A percentile compares a stretch with the other conserved stretches of the same genome.
Conservation (phyloP, 1,284 basidiomycete species). For the Boletus holoroseus region DNA sequence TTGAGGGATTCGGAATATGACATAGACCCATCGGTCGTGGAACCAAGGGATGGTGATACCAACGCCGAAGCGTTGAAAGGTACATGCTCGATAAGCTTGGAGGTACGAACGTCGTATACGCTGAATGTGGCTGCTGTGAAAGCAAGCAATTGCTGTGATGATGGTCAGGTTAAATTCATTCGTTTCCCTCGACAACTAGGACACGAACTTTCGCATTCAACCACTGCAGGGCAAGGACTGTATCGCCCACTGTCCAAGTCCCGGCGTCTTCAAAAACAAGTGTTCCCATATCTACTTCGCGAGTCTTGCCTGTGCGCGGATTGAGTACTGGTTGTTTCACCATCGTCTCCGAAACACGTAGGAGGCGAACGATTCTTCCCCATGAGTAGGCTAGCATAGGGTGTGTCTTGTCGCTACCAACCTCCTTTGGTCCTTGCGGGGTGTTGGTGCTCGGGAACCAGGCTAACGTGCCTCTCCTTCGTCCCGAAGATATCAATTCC, state of each 20-base stretch:
- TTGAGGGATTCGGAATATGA: slow-evolving; percentile 47
- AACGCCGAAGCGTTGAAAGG: slow-evolving; percentile 53
- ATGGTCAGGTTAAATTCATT: slow-evolving; percentile 10
- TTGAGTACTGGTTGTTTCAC: slow-evolving; percentile 47
- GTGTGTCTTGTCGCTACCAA: slow-evolving; percentile 25
- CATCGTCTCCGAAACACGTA: slow-evolving; percentile 63
- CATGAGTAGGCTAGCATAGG: slow-evolving; percentile 82
- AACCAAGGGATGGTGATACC: slow-evolving; percentile 48
- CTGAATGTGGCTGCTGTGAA: slow-evolving; percentile 57
- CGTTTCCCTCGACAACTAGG: slow-evolving; percentile 19
- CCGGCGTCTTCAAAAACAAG: slow-evolving; percentile 55
- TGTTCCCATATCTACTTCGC: slow-evolving; percentile 55
- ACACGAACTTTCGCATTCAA: slow-evolving; percentile 68
- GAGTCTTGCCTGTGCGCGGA: slow-evolving; percentile 55
- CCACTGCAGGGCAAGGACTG: slow-evolving; percentile 68
- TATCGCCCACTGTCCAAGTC: slow-evolving; percentile 51
- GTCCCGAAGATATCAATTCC: slow-evolving; percentile 40
- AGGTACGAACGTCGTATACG: slow-evolving; percentile 63
- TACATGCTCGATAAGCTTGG: slow-evolving; percentile 53
- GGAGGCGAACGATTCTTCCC: slow-evolving; percentile 62
- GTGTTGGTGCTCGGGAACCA: slow-evolving; percentile 68
- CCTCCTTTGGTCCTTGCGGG: slow-evolving; percentile 27
- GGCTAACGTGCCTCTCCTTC: slow-evolving; percentile 56
- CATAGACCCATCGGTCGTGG: slow-evolving; percentile 43
- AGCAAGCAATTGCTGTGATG: slow-evolving; percentile 53